A percentile compares a stretch with the other conserved stretches of the same genome.
These are phyloP conservation scores for Aspergillus sp. DNA, from an alignment of 2,329 filamentous ascomycete species.

Conservation along the genomic window DNA sequence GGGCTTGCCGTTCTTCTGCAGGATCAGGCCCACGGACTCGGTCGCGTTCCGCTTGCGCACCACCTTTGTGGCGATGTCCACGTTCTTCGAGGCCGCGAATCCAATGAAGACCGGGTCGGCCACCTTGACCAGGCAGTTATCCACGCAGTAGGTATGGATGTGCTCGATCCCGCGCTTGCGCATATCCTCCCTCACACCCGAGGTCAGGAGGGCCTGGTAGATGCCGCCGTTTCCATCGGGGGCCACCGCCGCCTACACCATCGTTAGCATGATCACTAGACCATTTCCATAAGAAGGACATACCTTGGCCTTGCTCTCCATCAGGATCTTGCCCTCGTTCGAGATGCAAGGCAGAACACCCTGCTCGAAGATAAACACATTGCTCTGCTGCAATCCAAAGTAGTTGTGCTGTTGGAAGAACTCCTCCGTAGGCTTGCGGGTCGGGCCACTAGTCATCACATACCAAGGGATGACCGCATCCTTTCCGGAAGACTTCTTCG, in stretches of 20 bases:
- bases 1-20: slow-evolving; percentile 92
- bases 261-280: background rate
- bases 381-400: slow-evolving; percentile 82
- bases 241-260: slow-evolving; percentile 71
- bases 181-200: slow-evolving; percentile 83
- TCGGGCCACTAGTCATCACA: slow-evolving; percentile 98
- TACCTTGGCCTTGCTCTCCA: slow-evolving; percentile 83
- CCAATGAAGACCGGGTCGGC: slow-evolving; percentile 94
- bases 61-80: slow-evolving; percentile 98
- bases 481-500: slow-evolving; percentile 63
- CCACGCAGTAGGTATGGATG: slow-evolving; percentile 96
- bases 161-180: slow-evolving; percentile 84
- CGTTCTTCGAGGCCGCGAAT: slow-evolving; percentile 80
- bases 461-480: slow-evolving; percentile 86
- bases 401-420: slow-evolving; percentile 89
- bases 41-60: slow-evolving; percentile 96
- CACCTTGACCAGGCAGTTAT: slow-evolving; percentile 99
- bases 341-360: slow-evolving; percentile 95
- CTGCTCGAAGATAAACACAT: slow-evolving; percentile 93
- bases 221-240: slow-evolving; percentile 97
- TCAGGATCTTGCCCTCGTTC: slow-evolving; percentile 93
- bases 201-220: slow-evolving; percentile 83
- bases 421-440: slow-evolving; percentile 82
- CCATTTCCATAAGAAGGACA: slow-evolving; percentile 6
- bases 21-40: slow-evolving; percentile 90